Evolutionary conservation across 257 asterid species (phyloP).

Genomic region (Ballota nigra): DNA sequence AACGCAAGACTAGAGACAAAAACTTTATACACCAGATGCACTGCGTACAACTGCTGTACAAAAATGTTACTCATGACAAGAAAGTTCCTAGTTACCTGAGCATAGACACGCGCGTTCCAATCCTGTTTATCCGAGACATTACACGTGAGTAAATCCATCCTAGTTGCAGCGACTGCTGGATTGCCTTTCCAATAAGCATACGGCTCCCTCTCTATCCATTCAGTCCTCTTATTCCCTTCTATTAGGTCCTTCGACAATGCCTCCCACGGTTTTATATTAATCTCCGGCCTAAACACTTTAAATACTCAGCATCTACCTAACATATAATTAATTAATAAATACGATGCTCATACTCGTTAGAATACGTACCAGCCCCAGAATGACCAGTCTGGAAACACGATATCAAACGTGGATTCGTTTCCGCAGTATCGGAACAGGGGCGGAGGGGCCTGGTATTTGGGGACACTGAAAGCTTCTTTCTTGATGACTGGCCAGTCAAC

Average conservation of each 20-base stretch:
- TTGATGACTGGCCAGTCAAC: slow-evolving; percentile 62
- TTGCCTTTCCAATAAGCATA: slow-evolving; percentile 92
- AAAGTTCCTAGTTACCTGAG: slow-evolving; percentile 46
- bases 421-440: slow-evolving; percentile 77
- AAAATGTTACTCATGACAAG: neutral
- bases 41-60: too few relatives aligned
- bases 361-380: slow-evolving; percentile 84
- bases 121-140: slow-evolving; percentile 66
- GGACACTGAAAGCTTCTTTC: slow-evolving; percentile 26
- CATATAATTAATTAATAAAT: neutral
- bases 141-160: slow-evolving; percentile 79
- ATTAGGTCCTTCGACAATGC: slow-evolving; percentile 42
- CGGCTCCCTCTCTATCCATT: slow-evolving; percentile 77
- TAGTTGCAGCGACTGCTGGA: slow-evolving; percentile 46
- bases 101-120: slow-evolving; percentile 79
- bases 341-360: neutral
- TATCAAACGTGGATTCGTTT: slow-evolving; percentile 41
- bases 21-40: neutral
- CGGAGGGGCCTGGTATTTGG: slow-evolving; percentile 41
- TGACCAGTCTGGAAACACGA: slow-evolving; percentile 89
- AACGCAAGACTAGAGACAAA: too few relatives aligned
- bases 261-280: slow-evolving; percentile 84
- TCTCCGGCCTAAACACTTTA: slow-evolving; percentile 60
- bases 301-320: neutral
- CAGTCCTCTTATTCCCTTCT: slow-evolving; percentile 51